A percentile compares a stretch with the other conserved stretches of the same genome.
phyloP scores from a whole-genome alignment of 169 alveolate genomes.

The Plasmodium blacklocki region DNA sequence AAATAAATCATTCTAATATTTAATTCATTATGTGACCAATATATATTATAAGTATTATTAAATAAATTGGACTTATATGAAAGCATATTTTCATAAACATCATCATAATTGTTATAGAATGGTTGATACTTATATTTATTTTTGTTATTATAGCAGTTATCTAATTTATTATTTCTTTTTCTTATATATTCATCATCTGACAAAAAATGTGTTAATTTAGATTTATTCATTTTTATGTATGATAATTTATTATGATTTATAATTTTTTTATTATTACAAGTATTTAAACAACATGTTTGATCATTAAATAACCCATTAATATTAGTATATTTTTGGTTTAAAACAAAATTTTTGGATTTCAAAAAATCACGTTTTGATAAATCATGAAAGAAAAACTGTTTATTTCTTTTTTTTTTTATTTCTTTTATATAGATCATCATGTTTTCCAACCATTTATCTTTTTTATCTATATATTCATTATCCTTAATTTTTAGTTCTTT shows the following conservation, averaged over 20 bases:
- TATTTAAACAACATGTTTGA: background rate
- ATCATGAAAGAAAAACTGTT: conserved; percentile 19
- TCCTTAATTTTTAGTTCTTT: no score
- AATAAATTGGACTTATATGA: conserved; percentile 42
- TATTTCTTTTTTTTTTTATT: conserved; percentile 43
- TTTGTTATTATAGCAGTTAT: no score
- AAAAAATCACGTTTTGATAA: conserved; percentile 25
- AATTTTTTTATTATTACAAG: background rate
- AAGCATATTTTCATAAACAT: conserved; percentile 15
- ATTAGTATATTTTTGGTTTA: no score
- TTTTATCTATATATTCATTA: no score
- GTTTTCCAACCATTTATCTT: background rate
- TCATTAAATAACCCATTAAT: background rate
- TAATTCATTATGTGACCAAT: conserved; percentile 41
- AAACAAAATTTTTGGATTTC: conserved; percentile 25
- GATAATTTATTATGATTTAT: background rate
- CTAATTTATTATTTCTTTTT: no score
- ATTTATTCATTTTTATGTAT: background rate
- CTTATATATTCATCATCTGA: conserved; percentile 6
- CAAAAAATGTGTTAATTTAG: background rate
- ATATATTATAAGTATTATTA: conserved; percentile 47
- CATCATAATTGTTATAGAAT: background rate
- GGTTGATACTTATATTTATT: no score
- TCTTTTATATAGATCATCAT: background rate
- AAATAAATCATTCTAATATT: conserved; percentile 36